Conservation (phyloP, 768 basidiomycete genomes). For the Tylopilus plumbeoviolaceoides region DNA sequence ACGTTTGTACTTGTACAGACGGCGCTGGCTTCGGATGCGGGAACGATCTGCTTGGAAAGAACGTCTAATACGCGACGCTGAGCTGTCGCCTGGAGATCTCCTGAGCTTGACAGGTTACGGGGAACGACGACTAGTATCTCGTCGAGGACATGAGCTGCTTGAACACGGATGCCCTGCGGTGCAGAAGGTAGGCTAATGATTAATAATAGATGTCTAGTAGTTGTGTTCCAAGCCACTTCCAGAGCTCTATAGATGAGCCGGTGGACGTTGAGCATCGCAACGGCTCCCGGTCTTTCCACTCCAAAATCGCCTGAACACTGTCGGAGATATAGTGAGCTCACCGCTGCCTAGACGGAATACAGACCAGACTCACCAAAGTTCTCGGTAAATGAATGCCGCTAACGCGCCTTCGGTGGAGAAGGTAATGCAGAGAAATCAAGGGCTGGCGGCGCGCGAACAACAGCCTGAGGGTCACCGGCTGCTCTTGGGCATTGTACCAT, state of each 20-base stretch:
- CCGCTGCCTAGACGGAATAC: background rate
- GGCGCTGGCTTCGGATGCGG: slow-evolving; percentile 34
- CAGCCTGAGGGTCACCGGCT: slow-evolving; percentile 60
- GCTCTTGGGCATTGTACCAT: slow-evolving; percentile 61
- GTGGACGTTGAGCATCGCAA: slow-evolving; percentile 79
- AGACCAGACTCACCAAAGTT: slow-evolving; percentile 54
- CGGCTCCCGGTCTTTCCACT: slow-evolving; percentile 78
- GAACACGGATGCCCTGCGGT: slow-evolving; percentile 75
- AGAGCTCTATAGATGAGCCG: slow-evolving; percentile 82
- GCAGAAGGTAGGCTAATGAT: slow-evolving; percentile 68
- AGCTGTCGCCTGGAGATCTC: slow-evolving; percentile 62
- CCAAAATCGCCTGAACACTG: slow-evolving; percentile 92
- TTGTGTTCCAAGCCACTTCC: slow-evolving; percentile 79
- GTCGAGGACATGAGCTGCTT: slow-evolving; percentile 84
- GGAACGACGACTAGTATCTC: slow-evolving; percentile 79
- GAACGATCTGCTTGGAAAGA: slow-evolving; percentile 73
- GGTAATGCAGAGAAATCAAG: slow-evolving; percentile 56
- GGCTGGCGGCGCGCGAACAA: slow-evolving; percentile 68
- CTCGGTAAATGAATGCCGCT: slow-evolving; percentile 87
- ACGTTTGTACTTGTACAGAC: slow-evolving; percentile 49
- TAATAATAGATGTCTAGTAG: slow-evolving; percentile 75
- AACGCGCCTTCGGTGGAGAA: slow-evolving; percentile 62
- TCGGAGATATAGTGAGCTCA: slow-evolving; percentile 2
- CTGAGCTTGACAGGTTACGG: slow-evolving; percentile 56
- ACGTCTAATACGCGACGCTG: slow-evolving; percentile 86